Evolutionary conservation across 2,329 filamentous ascomycete species (phyloP).

Genomic region (Mollisiaceae sp.): DNA sequence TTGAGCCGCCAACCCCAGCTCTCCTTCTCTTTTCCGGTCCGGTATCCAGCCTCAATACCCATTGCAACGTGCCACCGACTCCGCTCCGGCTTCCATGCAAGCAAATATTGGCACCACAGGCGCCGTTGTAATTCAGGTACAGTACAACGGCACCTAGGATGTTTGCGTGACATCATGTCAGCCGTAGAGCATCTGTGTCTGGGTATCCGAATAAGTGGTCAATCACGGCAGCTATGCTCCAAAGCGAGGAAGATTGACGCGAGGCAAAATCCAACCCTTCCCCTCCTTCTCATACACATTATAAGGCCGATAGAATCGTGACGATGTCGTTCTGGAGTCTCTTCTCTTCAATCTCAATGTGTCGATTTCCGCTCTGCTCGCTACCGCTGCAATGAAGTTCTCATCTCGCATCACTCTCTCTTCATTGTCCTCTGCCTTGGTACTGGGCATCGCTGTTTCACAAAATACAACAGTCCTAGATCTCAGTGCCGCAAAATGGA

Average conservation of each 20-base stretch:
- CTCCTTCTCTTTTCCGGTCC: background rate
- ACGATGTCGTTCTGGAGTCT: constrained; percentile 5
- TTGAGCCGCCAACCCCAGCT: background rate
- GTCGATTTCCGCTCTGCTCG: background rate
- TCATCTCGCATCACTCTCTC: background rate
- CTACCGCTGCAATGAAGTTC: constrained; percentile 1
- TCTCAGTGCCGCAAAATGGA: constrained; percentile 1
- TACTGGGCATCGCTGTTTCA: background rate
- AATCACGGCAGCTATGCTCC: background rate
- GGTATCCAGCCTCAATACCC: background rate
- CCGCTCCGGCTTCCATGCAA: background rate
- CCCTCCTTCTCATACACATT: background rate
- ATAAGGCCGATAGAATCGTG: background rate
- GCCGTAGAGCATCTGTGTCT: background rate
- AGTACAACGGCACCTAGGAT: background rate
- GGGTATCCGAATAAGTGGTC: background rate
- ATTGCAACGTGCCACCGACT: constrained; percentile 15
- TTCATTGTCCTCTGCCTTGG: background rate
- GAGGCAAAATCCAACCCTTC: background rate
- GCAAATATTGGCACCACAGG: background rate
- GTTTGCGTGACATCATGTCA: background rate
- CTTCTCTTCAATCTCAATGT: background rate
- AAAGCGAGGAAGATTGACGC: constrained; percentile 9
- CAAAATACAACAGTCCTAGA: background rate
- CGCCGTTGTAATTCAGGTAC: background rate